Conservation (phyloP, 352 stramenopile species). For the Pythium grandisporangium region DNA sequence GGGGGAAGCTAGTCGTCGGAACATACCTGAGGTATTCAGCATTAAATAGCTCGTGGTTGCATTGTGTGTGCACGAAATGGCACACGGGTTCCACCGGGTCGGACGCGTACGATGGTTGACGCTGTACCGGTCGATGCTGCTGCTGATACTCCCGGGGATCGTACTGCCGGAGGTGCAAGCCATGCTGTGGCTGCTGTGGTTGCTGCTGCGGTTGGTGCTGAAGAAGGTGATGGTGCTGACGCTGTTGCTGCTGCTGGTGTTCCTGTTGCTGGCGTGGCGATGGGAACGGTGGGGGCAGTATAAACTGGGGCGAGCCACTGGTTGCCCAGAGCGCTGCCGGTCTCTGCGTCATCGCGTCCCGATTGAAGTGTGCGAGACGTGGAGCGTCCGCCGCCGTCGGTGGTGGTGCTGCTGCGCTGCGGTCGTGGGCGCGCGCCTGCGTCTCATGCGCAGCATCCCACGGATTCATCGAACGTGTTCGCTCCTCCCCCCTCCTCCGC, state of each 20-base stretch:
- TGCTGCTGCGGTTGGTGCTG: background rate
- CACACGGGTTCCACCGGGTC: background rate
- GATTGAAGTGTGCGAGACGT: too few relatives aligned
- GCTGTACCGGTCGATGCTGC: too few relatives aligned
- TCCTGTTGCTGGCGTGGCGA: background rate
- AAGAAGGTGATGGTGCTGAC: background rate
- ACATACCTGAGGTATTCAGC: slow-evolving; percentile 72
- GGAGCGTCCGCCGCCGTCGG: too few relatives aligned
- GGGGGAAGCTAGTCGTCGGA: too few relatives aligned
- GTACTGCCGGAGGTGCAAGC: background rate
- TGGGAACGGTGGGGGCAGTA: background rate
- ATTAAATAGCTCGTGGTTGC: slow-evolving; percentile 65
- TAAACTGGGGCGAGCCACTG: too few relatives aligned
- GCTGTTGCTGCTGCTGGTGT: background rate
- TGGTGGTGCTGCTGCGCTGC: too few relatives aligned
- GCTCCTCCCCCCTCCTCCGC: too few relatives aligned
- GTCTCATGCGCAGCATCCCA: too few relatives aligned
- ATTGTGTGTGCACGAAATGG: slow-evolving; percentile 60
- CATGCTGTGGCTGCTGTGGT: background rate
- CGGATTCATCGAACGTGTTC: too few relatives aligned
- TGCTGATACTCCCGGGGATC: background rate
- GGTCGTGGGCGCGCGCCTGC: too few relatives aligned
- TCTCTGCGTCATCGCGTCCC: too few relatives aligned
- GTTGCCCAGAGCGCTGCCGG: too few relatives aligned
- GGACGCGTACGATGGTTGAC: background rate